These are phyloP conservation scores for Yamadazyma oceani DNA, from an alignment of 1,139 yeast species.

Conservation along the genomic window DNA sequence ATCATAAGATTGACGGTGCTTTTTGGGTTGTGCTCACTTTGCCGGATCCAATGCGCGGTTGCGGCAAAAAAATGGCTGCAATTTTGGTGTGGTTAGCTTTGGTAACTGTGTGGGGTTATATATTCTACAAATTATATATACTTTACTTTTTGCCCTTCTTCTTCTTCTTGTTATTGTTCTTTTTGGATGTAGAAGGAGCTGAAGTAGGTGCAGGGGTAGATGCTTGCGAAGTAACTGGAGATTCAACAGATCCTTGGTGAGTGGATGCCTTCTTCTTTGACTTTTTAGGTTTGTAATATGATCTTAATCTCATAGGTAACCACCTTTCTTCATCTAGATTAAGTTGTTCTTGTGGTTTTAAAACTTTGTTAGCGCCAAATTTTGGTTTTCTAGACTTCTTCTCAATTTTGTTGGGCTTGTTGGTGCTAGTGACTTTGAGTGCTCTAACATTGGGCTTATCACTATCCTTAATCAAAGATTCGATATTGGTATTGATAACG, in stretches of 20 bases:
- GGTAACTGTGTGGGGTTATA: too few relatives aligned
- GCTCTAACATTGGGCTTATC: slow-evolving; percentile 2
- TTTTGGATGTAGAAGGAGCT: slow-evolving; percentile 21
- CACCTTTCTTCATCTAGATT: slow-evolving; percentile 67
- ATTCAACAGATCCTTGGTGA: slow-evolving; percentile 60
- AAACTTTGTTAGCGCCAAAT: slow-evolving; percentile 38
- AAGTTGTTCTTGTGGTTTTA: slow-evolving; percentile 32
- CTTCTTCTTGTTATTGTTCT: slow-evolving; percentile 45
- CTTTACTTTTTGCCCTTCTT: slow-evolving; percentile 48
- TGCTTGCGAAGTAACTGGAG: slow-evolving; percentile 16
- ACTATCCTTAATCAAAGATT: slow-evolving; percentile 17
- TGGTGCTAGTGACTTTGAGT: slow-evolving; percentile 8
- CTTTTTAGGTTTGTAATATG: slow-evolving; percentile 77
- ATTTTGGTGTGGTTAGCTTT: too few relatives aligned
- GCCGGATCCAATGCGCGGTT: too few relatives aligned
- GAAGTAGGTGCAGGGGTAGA: slow-evolving; percentile 18
- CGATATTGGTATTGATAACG: slow-evolving; percentile 28
- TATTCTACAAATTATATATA: too few relatives aligned
- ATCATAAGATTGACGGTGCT: slow-evolving; percentile 6
- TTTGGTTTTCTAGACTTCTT: slow-evolving; percentile 30
- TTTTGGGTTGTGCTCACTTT: not conserved
- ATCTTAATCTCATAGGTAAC: slow-evolving; percentile 85
- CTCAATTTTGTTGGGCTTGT: slow-evolving; percentile 17
- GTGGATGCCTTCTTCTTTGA: slow-evolving; percentile 62
- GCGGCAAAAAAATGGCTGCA: too few relatives aligned